Percentiles rank a stretch among this genome's conserved stretches.
Conservation (phyloP, 1,284 basidiomycete genomes). For the Pyrrhoderma noxium region DNA sequence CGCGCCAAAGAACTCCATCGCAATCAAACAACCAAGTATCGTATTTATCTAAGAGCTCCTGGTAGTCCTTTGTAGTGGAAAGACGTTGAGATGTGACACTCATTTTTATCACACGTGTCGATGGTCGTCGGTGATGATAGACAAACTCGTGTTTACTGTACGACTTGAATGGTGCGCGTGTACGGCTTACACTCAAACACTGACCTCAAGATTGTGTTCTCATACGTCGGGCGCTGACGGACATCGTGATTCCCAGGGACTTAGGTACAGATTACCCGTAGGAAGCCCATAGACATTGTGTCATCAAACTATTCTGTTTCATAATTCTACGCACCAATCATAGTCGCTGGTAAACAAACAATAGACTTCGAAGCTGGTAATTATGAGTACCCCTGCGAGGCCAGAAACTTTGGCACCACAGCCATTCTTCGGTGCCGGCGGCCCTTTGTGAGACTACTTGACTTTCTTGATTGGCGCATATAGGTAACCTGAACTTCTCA, state of each 20-base stretch:
- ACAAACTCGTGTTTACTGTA: too few species aligned
- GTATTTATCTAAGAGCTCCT: conserved; percentile 61
- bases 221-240: too few species aligned
- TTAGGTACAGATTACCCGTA: too few species aligned
- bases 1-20: conserved; percentile 92
- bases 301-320: too few species aligned
- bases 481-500: conserved; percentile 24
- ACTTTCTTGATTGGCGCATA: background rate
- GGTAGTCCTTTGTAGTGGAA: conserved; percentile 44
- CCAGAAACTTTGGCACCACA: conserved; percentile 6
- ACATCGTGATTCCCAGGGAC: too few species aligned
- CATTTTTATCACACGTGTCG: background rate
- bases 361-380: background rate
- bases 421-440: conserved; percentile 31
- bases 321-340: too few species aligned
- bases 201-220: too few species aligned
- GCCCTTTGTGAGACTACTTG: conserved; percentile 29
- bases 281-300: too few species aligned
- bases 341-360: background rate
- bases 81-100: conserved; percentile 23
- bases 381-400: too few species aligned
- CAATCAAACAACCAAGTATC: conserved; percentile 97
- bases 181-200: too few species aligned
- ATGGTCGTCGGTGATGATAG: too few species aligned
- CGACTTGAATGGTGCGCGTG: too few species aligned